Conservation (phyloP, 352 stramenopile species). For the Globisporangium nagaii region DNA sequence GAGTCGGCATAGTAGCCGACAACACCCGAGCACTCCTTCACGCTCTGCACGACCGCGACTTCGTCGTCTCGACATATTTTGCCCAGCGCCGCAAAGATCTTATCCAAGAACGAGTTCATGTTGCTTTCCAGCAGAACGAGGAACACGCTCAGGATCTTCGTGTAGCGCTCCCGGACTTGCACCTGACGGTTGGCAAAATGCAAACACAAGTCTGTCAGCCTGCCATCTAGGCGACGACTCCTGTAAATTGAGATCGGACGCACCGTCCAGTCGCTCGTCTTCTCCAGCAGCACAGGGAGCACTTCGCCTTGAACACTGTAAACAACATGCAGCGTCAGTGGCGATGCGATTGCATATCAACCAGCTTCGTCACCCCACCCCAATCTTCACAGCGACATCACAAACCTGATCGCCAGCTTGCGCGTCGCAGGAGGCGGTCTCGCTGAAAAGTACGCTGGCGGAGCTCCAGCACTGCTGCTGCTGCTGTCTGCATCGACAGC, state of each 20-base stretch:
- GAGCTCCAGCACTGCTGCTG: conserved; percentile 3
- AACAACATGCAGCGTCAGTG: neutral
- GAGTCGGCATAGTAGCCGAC: conserved; percentile 69
- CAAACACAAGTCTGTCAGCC: neutral
- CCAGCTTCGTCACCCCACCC: neutral
- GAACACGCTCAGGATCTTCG: conserved; percentile 59
- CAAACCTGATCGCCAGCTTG: conserved; percentile 34
- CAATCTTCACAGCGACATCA: neutral
- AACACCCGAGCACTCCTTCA: conserved; percentile 57
- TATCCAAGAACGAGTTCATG: conserved; percentile 70
- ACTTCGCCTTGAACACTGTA: conserved; percentile 42
- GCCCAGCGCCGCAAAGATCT: conserved; percentile 61
- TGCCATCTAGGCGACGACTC: too few relatives aligned
- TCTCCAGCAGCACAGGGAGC: conserved; percentile 54
- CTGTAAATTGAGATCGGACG: neutral
- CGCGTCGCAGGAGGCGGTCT: conserved; percentile 42
- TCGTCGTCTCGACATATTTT: conserved; percentile 80
- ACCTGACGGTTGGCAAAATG: conserved; percentile 17
- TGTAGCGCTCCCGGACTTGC: conserved; percentile 69
- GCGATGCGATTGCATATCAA: neutral
- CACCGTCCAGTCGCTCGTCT: conserved; percentile 74
- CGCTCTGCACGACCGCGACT: conserved; percentile 45
- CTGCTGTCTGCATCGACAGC: conserved; percentile 11
- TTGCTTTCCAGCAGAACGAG: conserved; percentile 58
- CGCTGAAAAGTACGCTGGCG: conserved; percentile 43